Percentiles rank a stretch among this genome's conserved stretches.
These are phyloP conservation scores for Isochrysis galbana DNA, from an alignment of 78 protist genomes.

Conservation along the genomic window DNA sequence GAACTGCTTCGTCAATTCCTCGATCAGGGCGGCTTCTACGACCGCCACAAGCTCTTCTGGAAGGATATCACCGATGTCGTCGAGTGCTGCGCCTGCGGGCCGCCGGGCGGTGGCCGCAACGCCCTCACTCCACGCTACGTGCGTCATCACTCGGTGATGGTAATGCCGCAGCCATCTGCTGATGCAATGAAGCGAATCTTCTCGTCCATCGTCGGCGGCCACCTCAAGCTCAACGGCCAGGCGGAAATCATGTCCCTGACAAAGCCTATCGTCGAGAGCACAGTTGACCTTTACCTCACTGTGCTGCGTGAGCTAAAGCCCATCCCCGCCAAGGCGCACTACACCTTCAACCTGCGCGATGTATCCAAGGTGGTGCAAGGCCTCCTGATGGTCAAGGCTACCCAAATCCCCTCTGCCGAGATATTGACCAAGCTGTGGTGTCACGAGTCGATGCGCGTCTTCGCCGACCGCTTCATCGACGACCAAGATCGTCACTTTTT, in stretches of 20 bases:
- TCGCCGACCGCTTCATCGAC: constrained; percentile 71
- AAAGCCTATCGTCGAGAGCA: constrained; percentile 59
- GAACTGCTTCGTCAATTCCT: constrained; percentile 78
- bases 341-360: constrained; percentile 79
- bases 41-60: constrained; percentile 67
- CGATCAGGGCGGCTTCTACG: constrained; percentile 75
- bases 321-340: constrained; percentile 73
- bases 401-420: background rate
- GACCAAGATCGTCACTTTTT: constrained; percentile 45
- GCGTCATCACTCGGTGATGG: constrained; percentile 61
- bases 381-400: constrained; percentile 39
- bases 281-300: constrained; percentile 62
- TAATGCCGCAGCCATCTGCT: constrained; percentile 46
- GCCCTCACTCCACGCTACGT: constrained; percentile 66
- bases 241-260: background rate
- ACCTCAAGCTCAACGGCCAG: background rate
- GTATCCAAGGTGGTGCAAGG: constrained; percentile 70
- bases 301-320: constrained; percentile 59
- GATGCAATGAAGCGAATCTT: constrained; percentile 59
- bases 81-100: constrained; percentile 34
- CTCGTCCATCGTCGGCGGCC: constrained; percentile 62
- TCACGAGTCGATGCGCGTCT: constrained; percentile 78
- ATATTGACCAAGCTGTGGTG: constrained; percentile 57
- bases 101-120: constrained; percentile 74
- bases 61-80: constrained; percentile 42